Evolutionary conservation across 352 stramenopile species (phyloP).

Genomic region (Globisporangium canariense): DNA sequence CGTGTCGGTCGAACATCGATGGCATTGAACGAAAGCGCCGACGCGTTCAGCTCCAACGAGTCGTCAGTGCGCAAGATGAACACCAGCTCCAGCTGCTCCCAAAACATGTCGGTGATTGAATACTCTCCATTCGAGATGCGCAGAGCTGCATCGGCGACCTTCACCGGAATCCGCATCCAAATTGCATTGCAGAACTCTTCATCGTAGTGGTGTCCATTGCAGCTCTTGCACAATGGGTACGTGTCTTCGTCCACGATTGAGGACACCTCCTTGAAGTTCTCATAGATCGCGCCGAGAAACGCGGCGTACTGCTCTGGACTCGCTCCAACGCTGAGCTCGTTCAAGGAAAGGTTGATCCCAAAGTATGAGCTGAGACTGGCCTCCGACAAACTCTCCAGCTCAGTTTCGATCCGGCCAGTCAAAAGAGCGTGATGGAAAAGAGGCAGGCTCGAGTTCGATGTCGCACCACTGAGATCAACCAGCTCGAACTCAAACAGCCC

Average conservation of each 20-base stretch:
- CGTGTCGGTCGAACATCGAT: slow-evolving; percentile 59
- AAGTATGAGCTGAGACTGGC: slow-evolving; percentile 58
- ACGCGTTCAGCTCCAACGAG: slow-evolving; percentile 65
- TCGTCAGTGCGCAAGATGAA: slow-evolving; percentile 83
- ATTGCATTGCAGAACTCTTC: slow-evolving; percentile 63
- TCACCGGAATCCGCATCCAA: slow-evolving; percentile 78
- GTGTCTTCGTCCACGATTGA: slow-evolving; percentile 77
- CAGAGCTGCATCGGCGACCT: slow-evolving; percentile 70
- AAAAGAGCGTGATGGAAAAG: slow-evolving; percentile 84
- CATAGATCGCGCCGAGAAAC: slow-evolving; percentile 78
- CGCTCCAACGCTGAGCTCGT: slow-evolving; percentile 73
- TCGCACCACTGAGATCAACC: slow-evolving; percentile 73
- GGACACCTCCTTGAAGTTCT: slow-evolving; percentile 85
- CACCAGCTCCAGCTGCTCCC: slow-evolving; percentile 76
- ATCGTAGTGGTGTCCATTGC: slow-evolving; percentile 64
- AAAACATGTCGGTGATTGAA: slow-evolving; percentile 66
- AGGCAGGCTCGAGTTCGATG: slow-evolving; percentile 43
- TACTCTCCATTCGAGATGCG: slow-evolving; percentile 59
- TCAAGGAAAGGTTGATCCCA: slow-evolving; percentile 62
- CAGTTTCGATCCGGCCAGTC: slow-evolving; percentile 66
- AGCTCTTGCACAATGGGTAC: slow-evolving; percentile 61
- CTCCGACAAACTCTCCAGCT: slow-evolving; percentile 70
- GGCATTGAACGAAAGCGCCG: slow-evolving; percentile 50
- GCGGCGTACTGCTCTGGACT: slow-evolving; percentile 62
- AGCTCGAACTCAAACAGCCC: slow-evolving; percentile 84